Evolutionary conservation across 2,329 filamentous ascomycete species (phyloP).

Genomic region (Teratosphaeriaceae sp.): DNA sequence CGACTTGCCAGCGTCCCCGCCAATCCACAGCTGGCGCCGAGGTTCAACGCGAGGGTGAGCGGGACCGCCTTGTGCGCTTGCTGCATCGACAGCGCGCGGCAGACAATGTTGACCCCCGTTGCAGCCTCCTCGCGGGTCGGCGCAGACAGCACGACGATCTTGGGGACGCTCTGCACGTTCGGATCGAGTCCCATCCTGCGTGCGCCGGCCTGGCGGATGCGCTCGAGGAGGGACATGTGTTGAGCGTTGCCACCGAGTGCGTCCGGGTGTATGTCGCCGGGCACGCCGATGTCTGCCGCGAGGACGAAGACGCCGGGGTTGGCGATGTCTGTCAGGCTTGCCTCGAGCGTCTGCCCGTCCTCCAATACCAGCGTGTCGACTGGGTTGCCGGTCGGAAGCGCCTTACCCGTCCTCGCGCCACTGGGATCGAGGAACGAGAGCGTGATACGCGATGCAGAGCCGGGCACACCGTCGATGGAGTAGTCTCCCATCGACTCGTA

Average conservation of each 20-base stretch:
- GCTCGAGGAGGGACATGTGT: slow-evolving; percentile 48
- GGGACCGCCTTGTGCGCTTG: slow-evolving; percentile 40
- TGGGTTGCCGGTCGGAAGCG: slow-evolving; percentile 53
- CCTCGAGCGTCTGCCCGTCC: slow-evolving; percentile 36
- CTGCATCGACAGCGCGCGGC: slow-evolving; percentile 38
- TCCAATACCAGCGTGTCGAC: slow-evolving; percentile 41
- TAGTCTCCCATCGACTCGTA: slow-evolving; percentile 44
- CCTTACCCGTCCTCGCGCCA: slow-evolving; percentile 56
- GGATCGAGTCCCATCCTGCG: slow-evolving; percentile 54
- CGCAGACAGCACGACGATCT: slow-evolving; percentile 51
- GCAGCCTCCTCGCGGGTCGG: slow-evolving; percentile 8
- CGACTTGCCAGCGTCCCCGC: slow-evolving; percentile 20
- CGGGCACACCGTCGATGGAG: slow-evolving; percentile 58
- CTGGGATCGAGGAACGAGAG: slow-evolving; percentile 57
- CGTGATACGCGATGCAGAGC: slow-evolving; percentile 50
- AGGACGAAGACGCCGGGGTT: slow-evolving; percentile 59
- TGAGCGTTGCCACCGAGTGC: slow-evolving; percentile 45
- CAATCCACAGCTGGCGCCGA: slow-evolving; percentile 34
- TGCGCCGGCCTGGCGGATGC: slow-evolving; percentile 52
- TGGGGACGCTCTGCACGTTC: slow-evolving; percentile 50
- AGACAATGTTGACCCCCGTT: slow-evolving; percentile 31
- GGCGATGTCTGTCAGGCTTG: slow-evolving; percentile 56
- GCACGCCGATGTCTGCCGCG: slow-evolving; percentile 46
- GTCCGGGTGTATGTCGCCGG: slow-evolving; percentile 47
- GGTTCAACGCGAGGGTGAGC: slow-evolving; percentile 36